Base-by-base conservation (phyloP, 495 filamentous ascomycete genomes). In the Tirmania nivea region DNA sequence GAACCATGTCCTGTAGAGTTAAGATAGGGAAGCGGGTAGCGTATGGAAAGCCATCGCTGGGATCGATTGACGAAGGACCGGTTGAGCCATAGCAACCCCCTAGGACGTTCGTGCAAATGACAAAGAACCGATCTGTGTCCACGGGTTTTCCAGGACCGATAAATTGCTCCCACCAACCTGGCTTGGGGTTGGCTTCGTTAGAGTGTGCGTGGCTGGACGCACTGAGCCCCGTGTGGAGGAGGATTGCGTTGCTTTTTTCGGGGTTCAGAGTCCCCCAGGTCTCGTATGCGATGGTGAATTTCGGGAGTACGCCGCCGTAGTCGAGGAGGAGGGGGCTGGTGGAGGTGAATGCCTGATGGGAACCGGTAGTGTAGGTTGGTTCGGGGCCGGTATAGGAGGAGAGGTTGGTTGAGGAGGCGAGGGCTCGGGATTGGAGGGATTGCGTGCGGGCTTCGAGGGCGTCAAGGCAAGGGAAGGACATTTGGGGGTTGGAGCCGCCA, bases 141-240 rank as follows among this genome's bases (percentile, higher is more conserved):
- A 99, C 66, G 19, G 86, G 79, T 34, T 74, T 73, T 0, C 85
- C 87, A 0, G 92, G 84, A 0, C 90, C 90, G 58, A 99, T 95
- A 66, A 99, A 99, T 66, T 84, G 93, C 70, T 99, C 92, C 90
- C 90, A 99, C 90, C 90, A 99, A 0, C 90, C 90, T 0, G 84
- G 79, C 65, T 93, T 83, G 0, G 83, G 76, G 65, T 96, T 99
- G 12, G 69, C 71, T 36, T 72, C 70, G 20, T 89, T 96, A 47
- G 86, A 94, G 58, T 89, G 86, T 2, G 90, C 90, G 68, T 99
- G 90, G 52, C 87, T 94, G 10, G 87, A 94, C 12, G 90, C 90
- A 3, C 87, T 94, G 3, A 99, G 76, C 12, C 90, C 90, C 0
- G 90, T 99, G 64, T 95, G 86, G 0, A 99, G 70, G 5, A 99